A percentile compares a stretch with the other conserved stretches of the same genome.
Evolutionary conservation across 805 yeast genomes (phyloP).

Genomic region (Cyberlindnera japonica): DNA sequence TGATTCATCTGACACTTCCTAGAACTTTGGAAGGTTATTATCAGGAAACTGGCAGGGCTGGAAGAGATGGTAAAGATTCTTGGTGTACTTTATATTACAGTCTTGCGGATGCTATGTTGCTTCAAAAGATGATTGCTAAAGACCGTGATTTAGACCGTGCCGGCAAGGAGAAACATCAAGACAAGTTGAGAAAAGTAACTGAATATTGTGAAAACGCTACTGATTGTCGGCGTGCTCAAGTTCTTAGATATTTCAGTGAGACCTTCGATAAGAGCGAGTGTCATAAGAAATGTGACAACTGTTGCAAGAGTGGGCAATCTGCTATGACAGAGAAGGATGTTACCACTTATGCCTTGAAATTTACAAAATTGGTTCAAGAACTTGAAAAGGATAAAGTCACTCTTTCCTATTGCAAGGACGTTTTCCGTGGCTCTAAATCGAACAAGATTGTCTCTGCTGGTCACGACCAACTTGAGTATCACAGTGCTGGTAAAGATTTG

Average conservation of each 20-base stretch:
- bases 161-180: conserved; percentile 72
- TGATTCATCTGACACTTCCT: conserved; percentile 84
- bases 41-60: conserved; percentile 98
- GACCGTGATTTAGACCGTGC: conserved; percentile 63
- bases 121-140: conserved; percentile 72
- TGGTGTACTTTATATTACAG: conserved; percentile 81
- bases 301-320: conserved; percentile 45
- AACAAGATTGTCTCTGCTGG: conserved; percentile 61
- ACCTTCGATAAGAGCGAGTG: conserved; percentile 65
- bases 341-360: conserved; percentile 56
- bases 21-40: conserved; percentile 93
- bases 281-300: conserved; percentile 78
- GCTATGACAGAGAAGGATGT: conserved; percentile 59
- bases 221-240: conserved; percentile 88
- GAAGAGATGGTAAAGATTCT: conserved; percentile 85
- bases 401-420: conserved; percentile 74
- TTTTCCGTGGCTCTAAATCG: conserved; percentile 67
- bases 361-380: conserved; percentile 54
- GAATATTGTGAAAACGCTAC: conserved; percentile 88
- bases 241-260: conserved; percentile 88
- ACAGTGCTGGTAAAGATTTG: conserved; percentile 66
- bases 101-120: conserved; percentile 71
- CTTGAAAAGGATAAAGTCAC: conserved; percentile 65
- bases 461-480: conserved; percentile 54
- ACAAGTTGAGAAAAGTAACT: conserved; percentile 76